A percentile compares a stretch with the other conserved stretches of the same genome.
phyloP scores from a whole-genome alignment of 495 filamentous ascomycete species.

The Lasiosphaeris hirsuta region DNA sequence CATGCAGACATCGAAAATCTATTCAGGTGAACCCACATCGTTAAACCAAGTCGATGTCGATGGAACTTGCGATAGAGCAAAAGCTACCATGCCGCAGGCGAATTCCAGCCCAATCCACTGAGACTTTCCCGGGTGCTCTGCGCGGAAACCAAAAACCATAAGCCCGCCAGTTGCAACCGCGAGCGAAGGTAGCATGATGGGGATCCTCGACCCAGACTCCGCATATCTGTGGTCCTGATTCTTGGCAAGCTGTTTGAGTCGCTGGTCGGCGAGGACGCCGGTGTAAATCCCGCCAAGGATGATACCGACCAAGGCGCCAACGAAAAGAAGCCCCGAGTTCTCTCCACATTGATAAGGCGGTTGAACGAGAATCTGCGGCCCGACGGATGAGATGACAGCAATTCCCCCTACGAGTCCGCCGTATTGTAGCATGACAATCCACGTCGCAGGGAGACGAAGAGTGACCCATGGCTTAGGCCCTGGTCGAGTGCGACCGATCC shows the following conservation, averaged over 20 bases:
- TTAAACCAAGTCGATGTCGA: constrained; percentile 27
- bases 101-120: constrained; percentile 31
- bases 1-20: no score
- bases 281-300: constrained; percentile 19
- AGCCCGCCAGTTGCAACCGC: constrained; percentile 26
- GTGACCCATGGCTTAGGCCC: constrained; percentile 23
- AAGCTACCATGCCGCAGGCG: constrained; percentile 30
- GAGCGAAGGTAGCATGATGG: constrained; percentile 25
- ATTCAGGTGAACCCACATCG: constrained; percentile 23
- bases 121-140: constrained; percentile 15
- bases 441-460: constrained; percentile 22
- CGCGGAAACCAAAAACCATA: constrained; percentile 33
- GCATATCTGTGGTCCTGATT: constrained; percentile 21
- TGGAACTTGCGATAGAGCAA: constrained; percentile 30
- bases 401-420: constrained; percentile 25
- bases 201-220: constrained; percentile 27
- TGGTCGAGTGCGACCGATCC: constrained; percentile 1
- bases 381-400: constrained; percentile 28
- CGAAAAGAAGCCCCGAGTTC: constrained; percentile 24
- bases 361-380: constrained; percentile 20
- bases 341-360: constrained; percentile 28
- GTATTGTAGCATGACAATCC: constrained; percentile 31
- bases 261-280: constrained; percentile 15
- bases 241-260: constrained; percentile 15
- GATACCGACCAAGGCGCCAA: constrained; percentile 28